phyloP scores from a whole-genome alignment of 2,329 filamentous ascomycete genomes.

The Calonectria multiphialidica region DNA sequence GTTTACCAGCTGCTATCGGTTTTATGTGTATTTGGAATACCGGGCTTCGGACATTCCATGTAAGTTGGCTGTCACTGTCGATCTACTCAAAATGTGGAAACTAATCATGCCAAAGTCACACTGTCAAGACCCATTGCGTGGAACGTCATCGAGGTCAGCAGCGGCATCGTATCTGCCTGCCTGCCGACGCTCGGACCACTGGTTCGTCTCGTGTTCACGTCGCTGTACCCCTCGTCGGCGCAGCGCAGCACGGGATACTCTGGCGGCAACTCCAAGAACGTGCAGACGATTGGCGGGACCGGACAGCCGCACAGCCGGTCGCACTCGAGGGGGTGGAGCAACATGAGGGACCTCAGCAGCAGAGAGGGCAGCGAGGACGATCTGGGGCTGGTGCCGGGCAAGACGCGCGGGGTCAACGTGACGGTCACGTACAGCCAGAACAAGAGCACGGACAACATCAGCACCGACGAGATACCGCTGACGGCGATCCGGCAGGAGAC shows the following conservation, averaged over 20 bases:
- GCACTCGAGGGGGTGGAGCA: neutral
- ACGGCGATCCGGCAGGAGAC: neutral
- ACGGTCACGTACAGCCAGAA: neutral
- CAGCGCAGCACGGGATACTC: neutral
- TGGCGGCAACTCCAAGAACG: neutral
- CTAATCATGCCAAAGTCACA: neutral
- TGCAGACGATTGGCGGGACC: neutral
- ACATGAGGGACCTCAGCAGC: neutral
- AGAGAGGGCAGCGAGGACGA: neutral
- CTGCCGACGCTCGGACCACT: neutral
- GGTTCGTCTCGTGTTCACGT: neutral
- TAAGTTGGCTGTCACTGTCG: neutral
- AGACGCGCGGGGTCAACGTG: neutral
- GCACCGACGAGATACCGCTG: neutral
- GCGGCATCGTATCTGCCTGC: neutral
- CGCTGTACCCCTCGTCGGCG: neutral
- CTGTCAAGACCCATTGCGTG: neutral
- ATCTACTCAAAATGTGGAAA: neutral
- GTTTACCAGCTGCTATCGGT: neutral
- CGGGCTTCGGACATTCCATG: neutral
- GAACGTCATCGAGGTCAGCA: neutral
- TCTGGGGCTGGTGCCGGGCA: neutral
- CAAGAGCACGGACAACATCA: neutral
- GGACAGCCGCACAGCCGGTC: neutral
- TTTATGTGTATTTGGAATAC: neutral